Conservation (phyloP, 1,139 yeast species). For the Geotrichum bryndzae region DNA sequence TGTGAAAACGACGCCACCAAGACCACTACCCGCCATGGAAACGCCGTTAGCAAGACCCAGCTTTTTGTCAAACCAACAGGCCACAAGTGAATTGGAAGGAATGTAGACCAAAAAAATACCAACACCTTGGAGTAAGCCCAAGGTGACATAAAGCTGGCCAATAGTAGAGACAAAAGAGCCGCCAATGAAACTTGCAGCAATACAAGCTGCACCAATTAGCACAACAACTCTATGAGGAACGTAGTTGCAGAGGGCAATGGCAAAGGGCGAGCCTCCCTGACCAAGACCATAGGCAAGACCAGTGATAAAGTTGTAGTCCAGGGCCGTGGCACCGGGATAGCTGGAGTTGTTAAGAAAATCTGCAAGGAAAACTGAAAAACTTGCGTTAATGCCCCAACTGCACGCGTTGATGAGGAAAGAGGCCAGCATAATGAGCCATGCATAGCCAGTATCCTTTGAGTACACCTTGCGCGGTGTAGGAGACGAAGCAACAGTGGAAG, state of each 20-base stretch:
- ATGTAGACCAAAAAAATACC: constrained; percentile 56
- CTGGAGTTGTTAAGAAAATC: constrained; percentile 43
- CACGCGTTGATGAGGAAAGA: constrained; percentile 49
- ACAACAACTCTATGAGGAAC: constrained; percentile 39
- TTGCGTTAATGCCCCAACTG: constrained; percentile 73
- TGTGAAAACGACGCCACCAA: constrained; percentile 35
- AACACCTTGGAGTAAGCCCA: constrained; percentile 60
- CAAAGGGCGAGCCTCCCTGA: constrained; percentile 49
- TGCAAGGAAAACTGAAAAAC: constrained; percentile 61
- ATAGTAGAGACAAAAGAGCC: constrained; percentile 58
- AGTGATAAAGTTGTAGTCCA: constrained; percentile 64
- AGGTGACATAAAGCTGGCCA: constrained; percentile 64
- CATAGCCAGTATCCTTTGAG: constrained; percentile 54
- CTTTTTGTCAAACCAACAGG: constrained; percentile 55
- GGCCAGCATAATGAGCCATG: constrained; percentile 61
- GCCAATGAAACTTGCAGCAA: constrained; percentile 52
- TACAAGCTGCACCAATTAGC: constrained; percentile 46
- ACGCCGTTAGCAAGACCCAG: constrained; percentile 53
- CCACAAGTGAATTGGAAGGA: constrained; percentile 52
- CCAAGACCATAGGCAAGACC: constrained; percentile 58
- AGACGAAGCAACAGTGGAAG: background rate
- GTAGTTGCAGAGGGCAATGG: constrained; percentile 36
- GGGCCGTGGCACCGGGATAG: constrained; percentile 53
- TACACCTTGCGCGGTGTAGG: background rate
- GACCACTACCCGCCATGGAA: constrained; percentile 35